Evolutionary conservation across 2,329 filamentous ascomycete genomes (phyloP).

Genomic region (Ophiostoma angusticollis): DNA sequence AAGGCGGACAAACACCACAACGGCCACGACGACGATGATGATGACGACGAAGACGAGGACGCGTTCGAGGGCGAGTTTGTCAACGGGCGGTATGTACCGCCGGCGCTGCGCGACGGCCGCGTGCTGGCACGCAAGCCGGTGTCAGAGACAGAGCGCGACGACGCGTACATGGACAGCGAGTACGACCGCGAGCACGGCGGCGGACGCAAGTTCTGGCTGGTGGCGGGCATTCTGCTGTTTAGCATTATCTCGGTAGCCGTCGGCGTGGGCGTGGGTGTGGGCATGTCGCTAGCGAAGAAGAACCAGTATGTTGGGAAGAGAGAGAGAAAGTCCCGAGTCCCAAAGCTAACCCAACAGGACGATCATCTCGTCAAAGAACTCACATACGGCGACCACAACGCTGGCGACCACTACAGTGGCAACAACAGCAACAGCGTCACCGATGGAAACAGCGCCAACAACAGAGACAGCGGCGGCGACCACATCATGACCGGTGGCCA

Average conservation of each 20-base stretch:
- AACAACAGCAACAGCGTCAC: neutral
- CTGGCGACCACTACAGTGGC: neutral
- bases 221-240: constrained; percentile 19
- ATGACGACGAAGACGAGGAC: constrained; percentile 3
- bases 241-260: constrained; percentile 21
- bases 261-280: constrained; percentile 29
- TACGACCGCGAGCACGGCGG: constrained; percentile 17
- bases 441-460: neutral
- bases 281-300: constrained; percentile 16
- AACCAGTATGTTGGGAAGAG: too few relatives aligned
- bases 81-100: constrained; percentile 14
- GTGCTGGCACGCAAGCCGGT: constrained; percentile 10
- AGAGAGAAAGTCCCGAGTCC: too few relatives aligned
- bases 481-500: too few relatives aligned
- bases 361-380: too few relatives aligned
- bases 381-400: neutral
- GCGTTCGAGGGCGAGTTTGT: constrained; percentile 13
- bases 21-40: neutral
- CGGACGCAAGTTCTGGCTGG: constrained; percentile 23
- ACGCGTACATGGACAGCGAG: constrained; percentile 6
- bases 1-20: constrained; percentile 6
- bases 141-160: constrained; percentile 9
- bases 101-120: constrained; percentile 12
- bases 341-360: too few relatives aligned
- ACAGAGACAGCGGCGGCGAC: constrained; percentile 9